These are phyloP conservation scores for Candida ortonii DNA, from an alignment of 805 yeast species.

Conservation along the genomic window DNA sequence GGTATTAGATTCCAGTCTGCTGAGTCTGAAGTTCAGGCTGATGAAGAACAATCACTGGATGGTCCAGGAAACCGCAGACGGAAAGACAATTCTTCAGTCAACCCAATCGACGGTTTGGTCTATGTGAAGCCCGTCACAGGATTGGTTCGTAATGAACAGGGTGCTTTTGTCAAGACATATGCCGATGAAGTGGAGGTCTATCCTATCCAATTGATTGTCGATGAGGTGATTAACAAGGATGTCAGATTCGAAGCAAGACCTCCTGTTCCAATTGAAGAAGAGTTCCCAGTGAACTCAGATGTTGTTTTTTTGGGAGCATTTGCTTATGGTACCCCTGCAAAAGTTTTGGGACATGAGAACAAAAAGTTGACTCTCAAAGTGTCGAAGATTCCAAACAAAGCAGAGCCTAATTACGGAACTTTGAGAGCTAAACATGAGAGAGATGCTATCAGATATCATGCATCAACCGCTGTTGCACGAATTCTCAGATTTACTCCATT, in stretches of 20 bases:
- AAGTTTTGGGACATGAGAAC: slow-evolving; percentile 55
- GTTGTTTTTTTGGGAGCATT: slow-evolving; percentile 80
- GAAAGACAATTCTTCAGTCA: slow-evolving; percentile 3
- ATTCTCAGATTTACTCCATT: slow-evolving; percentile 55
- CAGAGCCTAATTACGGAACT: slow-evolving; percentile 67
- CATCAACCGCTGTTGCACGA: slow-evolving; percentile 63
- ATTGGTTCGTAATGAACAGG: slow-evolving; percentile 60
- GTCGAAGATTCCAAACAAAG: slow-evolving; percentile 41
- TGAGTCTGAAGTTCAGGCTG: slow-evolving; percentile 9
- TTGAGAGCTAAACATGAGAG: slow-evolving; percentile 57
- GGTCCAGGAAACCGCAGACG: slow-evolving; percentile 2
- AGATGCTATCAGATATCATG: slow-evolving; percentile 54
- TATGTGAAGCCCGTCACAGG: slow-evolving; percentile 79
- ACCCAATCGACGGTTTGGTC: slow-evolving; percentile 52
- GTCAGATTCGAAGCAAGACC: slow-evolving; percentile 66
- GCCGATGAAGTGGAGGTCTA: slow-evolving; percentile 48
- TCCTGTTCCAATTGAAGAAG: slow-evolving; percentile 75
- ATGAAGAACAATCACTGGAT: slow-evolving; percentile 11
- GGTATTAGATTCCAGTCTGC: slow-evolving; percentile 41
- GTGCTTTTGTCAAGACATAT: slow-evolving; percentile 78
- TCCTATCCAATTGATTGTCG: slow-evolving; percentile 83
- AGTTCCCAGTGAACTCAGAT: slow-evolving; percentile 70
- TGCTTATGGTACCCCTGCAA: slow-evolving; percentile 82
- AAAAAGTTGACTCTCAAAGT: slow-evolving; percentile 49
- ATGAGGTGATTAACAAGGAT: slow-evolving; percentile 70